Evolutionary conservation across 257 asterid species (phyloP), one percentile per base, ranked within the genome.

Genomic region (Fraxinus excelsior): DNA sequence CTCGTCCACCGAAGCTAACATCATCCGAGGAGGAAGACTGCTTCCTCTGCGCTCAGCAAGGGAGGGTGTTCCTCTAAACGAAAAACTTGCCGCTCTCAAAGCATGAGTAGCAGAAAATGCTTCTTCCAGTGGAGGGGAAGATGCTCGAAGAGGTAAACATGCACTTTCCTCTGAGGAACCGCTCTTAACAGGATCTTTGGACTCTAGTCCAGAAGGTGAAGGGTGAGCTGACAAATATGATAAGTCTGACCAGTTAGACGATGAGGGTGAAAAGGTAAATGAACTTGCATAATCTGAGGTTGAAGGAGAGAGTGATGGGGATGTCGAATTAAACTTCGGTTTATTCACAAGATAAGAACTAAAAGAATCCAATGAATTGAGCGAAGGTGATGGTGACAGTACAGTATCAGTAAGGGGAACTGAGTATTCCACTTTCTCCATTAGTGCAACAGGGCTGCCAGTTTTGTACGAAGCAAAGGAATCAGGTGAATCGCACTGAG

Each of bases 191-290:
- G 76, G 78, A 81, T 77, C 72, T 32, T 71, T 82, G 4, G 79
- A 73, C 60, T 86, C 93, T 44, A 74, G 44, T 70, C 80, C 82
- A 19, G 82, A 78, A 67, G 92, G 96, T 18, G 97, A 90, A 40
- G 93, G 94, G 76, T 87, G 93, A 73, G 96, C 88, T 34, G 98
- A 85, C 42, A 82, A 78, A 77, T 82, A 84, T n/a, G 96, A 85
- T 77, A 86, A 79, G 83, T 95, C 95, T 12, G 97, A 93, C 94
- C 92, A 91, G 83, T 91, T 87, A 81, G 99, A 91, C 23, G 99
- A 92, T 8, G 98, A 87, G 58, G 97, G 99, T 1, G 97, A 92
- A 83, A 89, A 87, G 76, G 91, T 88, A 85, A 91, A 92, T 18
- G 96, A 91, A 75, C 97, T 86, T 23, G 96, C 86, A 80, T 82